A percentile compares a stretch with the other conserved stretches of the same genome.
phyloP scores from a whole-genome alignment of 176 grass and related monocot species.

The Alloteropsis semialata region DNA sequence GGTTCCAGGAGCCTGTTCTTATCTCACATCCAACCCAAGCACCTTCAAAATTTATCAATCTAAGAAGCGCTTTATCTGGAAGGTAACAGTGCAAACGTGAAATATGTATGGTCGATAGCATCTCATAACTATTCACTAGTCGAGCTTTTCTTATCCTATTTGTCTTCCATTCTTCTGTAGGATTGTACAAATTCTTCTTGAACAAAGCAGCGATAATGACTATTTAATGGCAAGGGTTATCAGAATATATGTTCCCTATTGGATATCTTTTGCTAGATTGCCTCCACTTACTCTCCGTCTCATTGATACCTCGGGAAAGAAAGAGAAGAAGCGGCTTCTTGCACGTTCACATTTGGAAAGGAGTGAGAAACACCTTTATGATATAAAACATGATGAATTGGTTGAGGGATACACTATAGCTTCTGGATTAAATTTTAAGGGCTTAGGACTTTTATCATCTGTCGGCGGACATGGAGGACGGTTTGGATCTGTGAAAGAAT shows the following conservation, averaged over 20 bases:
- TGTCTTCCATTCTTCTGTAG: slow-evolving; percentile 41
- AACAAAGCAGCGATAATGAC: slow-evolving; percentile 90
- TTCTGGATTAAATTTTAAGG: slow-evolving; percentile 80
- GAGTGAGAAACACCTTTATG: slow-evolving; percentile 64
- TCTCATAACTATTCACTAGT: slow-evolving; percentile 22
- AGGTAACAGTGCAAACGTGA: slow-evolving; percentile 55
- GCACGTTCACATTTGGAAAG: slow-evolving; percentile 40
- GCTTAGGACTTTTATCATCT: slow-evolving; percentile 65
- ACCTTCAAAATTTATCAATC: slow-evolving; percentile 70
- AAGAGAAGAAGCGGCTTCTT: slow-evolving; percentile 42
- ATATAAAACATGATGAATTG: slow-evolving; percentile 86
- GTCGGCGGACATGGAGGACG: slow-evolving; percentile 49
- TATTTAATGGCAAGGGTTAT: slow-evolving; percentile 67
- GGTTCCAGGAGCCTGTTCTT: slow-evolving; percentile 75
- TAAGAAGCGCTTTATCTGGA: slow-evolving; percentile 76
- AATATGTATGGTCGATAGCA: slow-evolving; percentile 14
- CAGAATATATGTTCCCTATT: slow-evolving; percentile 93
- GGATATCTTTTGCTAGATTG: slow-evolving; percentile 87
- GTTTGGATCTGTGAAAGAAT: slow-evolving; percentile 77
- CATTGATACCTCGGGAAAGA: slow-evolving; percentile 64
- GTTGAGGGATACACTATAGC: slow-evolving; percentile 89
- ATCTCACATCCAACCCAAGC: slow-evolving; percentile 82
- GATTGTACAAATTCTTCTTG: slow-evolving; percentile 77
- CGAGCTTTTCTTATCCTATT: slow-evolving; percentile 2
- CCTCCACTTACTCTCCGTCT: slow-evolving; percentile 67